Evolutionary conservation across 352 stramenopile genomes (phyloP), one percentile per base, ranked within the genome.

Genomic region (Phytophthora kernoviae): DNA sequence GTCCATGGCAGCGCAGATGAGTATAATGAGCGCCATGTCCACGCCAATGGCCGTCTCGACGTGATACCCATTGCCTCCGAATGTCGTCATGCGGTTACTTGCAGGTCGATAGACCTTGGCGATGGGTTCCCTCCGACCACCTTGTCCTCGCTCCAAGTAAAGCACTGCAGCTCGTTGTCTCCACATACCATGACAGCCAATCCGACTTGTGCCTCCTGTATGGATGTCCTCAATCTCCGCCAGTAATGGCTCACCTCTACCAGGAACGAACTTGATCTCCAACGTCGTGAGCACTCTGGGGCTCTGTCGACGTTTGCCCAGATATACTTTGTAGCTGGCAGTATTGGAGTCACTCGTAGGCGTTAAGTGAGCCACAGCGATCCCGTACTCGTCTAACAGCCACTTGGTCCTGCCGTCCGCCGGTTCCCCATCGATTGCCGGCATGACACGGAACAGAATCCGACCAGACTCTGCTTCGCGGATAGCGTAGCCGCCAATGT

Each of bases 381-480:
- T 68, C 33, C 64, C 68, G 49, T 76, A 78, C 39, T 68, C 62
- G 57, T 81, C 72, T 44, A 81, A 30, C 8, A 81, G 58, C 73
- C 73, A 81, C 56, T 74, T 74, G 26, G 63, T 75, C 20, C 24
- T 43, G 10, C 54, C 62, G 39, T 72, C 58, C 32, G 49, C 50
- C 10, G 27, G 14, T 51, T 68, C 58, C 3, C 58, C 66, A 5
- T 72, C 65, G 22, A 75, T 62, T 0, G 53, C 24, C 0, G 61
- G 62, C 62, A 72, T 47, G 7, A 81, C 56, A 20, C 65, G 69
- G 49, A 79, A 76, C 30, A 81, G 18, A 9, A 57, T 60, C 20
- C 64, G 67, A 0, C 53, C 58, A 0, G 62, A 64, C 36, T 65
- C 44, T 12, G 61, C 66, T 34, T 81, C 68, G 12, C 56, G 58